These are phyloP conservation scores for Silene uniflora DNA, from an alignment of 148 eudicot genomes.

Conservation along the genomic window DNA sequence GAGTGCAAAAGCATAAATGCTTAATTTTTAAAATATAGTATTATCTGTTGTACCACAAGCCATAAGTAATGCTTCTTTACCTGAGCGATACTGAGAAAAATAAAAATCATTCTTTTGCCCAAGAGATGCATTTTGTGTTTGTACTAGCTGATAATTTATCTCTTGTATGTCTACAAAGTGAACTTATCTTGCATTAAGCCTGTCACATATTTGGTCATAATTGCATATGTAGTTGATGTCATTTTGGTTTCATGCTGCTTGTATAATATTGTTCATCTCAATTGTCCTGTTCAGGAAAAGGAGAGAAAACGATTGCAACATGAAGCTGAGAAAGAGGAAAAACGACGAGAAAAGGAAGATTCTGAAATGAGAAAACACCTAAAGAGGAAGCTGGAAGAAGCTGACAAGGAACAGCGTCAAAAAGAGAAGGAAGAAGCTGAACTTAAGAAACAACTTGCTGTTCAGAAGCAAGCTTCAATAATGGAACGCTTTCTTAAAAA, in stretches of 20 bases:
- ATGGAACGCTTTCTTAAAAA: constrained; percentile 84
- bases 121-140: not conserved
- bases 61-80: not conserved
- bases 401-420: constrained; percentile 68
- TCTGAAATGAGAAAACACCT: constrained; percentile 52
- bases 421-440: constrained; percentile 91
- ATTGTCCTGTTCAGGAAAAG: constrained; percentile 54
- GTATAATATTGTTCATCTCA: not conserved
- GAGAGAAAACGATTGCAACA: constrained; percentile 67
- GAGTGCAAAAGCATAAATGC: not conserved
- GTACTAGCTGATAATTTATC: not conserved
- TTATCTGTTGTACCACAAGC: not conserved
- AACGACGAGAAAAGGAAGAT: constrained; percentile 74
- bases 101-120: not conserved
- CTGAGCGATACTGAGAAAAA: not conserved
- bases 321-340: constrained; percentile 79
- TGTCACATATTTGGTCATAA: not conserved
- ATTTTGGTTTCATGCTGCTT: not conserved
- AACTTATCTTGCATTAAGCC: not conserved
- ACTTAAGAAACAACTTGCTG: constrained; percentile 50
- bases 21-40: not conserved
- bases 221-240: not conserved
- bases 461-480: constrained; percentile 84
- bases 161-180: not conserved
- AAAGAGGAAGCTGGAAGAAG: constrained; percentile 79